phyloP scores from a whole-genome alignment of 805 yeast genomes.

The Zygosaccharomyces bisporus region DNA sequence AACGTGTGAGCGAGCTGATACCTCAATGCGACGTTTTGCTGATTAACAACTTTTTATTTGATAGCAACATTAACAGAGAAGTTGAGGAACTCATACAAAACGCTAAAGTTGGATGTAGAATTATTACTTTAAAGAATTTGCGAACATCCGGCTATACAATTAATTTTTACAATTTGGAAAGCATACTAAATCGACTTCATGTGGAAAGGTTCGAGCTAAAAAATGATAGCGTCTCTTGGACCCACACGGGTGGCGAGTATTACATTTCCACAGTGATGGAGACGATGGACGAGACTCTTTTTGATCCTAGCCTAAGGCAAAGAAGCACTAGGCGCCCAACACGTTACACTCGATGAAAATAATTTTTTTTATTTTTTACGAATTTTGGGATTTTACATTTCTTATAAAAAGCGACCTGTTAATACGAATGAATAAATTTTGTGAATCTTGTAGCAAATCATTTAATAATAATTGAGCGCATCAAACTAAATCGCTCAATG shows the following conservation, averaged over 20 bases:
- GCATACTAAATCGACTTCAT: slow-evolving; percentile 59
- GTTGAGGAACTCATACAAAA: slow-evolving; percentile 63
- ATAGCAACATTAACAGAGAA: slow-evolving; percentile 62
- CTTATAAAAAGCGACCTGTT: neutral
- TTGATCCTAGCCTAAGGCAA: slow-evolving; percentile 25
- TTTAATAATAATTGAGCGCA: neutral
- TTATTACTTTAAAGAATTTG: slow-evolving; percentile 74
- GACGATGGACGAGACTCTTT: slow-evolving; percentile 35
- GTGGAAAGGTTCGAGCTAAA: slow-evolving; percentile 63
- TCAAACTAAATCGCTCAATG: neutral
- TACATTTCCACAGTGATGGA: slow-evolving; percentile 66
- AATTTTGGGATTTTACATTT: neutral
- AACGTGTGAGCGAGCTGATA: slow-evolving; percentile 50
- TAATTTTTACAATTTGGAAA: slow-evolving; percentile 47
- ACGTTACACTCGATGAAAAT: slow-evolving; percentile 28
- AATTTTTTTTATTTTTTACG: neutral
- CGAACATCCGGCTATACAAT: slow-evolving; percentile 71
- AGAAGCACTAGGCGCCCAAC: slow-evolving; percentile 22
- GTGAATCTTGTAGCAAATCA: neutral
- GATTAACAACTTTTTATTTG: slow-evolving; percentile 81
- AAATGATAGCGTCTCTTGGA: slow-evolving; percentile 83
- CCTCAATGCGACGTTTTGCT: slow-evolving; percentile 66
- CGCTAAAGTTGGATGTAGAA: slow-evolving; percentile 67
- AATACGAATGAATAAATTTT: neutral
- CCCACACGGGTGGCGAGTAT: slow-evolving; percentile 69